Evolutionary conservation across 345 rosid genomes (phyloP).

Genomic region (Leavenworthia alabamica): DNA sequence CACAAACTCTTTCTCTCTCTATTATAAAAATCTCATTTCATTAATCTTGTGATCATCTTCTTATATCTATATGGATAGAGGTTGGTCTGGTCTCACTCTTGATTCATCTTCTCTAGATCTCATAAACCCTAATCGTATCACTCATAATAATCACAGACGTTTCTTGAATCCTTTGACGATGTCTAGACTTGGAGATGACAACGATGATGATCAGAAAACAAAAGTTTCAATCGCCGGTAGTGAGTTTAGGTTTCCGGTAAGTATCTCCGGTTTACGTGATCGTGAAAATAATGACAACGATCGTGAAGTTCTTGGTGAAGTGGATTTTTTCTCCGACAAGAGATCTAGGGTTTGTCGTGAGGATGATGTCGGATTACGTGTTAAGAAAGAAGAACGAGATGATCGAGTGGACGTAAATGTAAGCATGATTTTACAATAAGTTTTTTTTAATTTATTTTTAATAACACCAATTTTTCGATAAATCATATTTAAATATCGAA

Average conservation of each 20-base stretch:
- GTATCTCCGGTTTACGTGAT: slow-evolving; percentile 29
- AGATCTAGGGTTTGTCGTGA: slow-evolving; percentile 28
- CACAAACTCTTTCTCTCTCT: slow-evolving; percentile 38
- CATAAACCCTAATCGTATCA: slow-evolving; percentile 17
- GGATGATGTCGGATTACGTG: slow-evolving; percentile 22
- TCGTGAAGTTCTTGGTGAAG: slow-evolving; percentile 45
- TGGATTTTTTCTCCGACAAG: slow-evolving; percentile 69
- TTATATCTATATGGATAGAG: slow-evolving; percentile 67
- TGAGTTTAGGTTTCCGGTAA: slow-evolving; percentile 44
- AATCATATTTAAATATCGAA: too few species aligned
- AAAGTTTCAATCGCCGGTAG: slow-evolving; percentile 8
- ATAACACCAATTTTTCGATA: too few species aligned
- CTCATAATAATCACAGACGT: background rate
- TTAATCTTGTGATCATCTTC: slow-evolving; percentile 14
- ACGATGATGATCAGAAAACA: slow-evolving; percentile 1
- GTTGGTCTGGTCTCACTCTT: slow-evolving; percentile 75
- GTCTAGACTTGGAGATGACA: slow-evolving; percentile 7
- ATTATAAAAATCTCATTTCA: background rate
- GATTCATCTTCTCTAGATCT: slow-evolving; percentile 52
- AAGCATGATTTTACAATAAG: slow-evolving; percentile 26
- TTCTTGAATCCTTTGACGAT: slow-evolving; percentile 20
- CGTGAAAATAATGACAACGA: slow-evolving; percentile 31
- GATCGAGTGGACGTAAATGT: slow-evolving; percentile 51
- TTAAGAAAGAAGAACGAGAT: slow-evolving; percentile 45
- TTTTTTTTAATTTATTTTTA: too few species aligned